Percentiles rank a stretch among this genome's conserved stretches.
Evolutionary conservation across 1,284 basidiomycete species (phyloP).

Genomic region (Malassezia slooffiae): DNA sequence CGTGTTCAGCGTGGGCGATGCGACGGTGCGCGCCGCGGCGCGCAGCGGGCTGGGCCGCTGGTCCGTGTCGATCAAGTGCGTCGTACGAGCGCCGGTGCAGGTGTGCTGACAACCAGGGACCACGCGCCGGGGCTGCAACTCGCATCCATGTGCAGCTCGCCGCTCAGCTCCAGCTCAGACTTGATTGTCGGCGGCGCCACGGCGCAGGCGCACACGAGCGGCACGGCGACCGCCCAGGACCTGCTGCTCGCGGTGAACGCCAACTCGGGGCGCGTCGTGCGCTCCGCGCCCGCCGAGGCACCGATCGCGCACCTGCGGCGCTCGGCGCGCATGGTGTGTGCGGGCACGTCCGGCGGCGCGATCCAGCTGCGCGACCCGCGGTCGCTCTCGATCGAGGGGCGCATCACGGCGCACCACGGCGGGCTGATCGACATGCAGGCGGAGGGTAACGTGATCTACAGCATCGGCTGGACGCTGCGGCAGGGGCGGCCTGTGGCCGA

Average conservation of each 20-base stretch:
- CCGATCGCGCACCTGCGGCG: conserved; percentile 33
- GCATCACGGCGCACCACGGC: conserved; percentile 43
- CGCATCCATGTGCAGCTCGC: conserved; percentile 37
- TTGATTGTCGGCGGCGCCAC: conserved; percentile 35
- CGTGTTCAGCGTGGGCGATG: conserved; percentile 45
- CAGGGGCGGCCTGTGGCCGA: conserved; percentile 80
- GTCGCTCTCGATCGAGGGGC: conserved; percentile 33
- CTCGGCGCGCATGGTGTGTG: conserved; percentile 28
- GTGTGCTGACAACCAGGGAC: conserved; percentile 3
- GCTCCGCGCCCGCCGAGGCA: conserved; percentile 32
- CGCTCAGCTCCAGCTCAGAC: conserved; percentile 34
- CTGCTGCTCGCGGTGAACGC: conserved; percentile 33
- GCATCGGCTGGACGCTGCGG: conserved; percentile 44
- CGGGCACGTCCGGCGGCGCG: conserved; percentile 32
- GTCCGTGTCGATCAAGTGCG: conserved; percentile 20
- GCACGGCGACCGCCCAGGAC: conserved; percentile 22
- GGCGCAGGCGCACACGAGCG: conserved; percentile 17
- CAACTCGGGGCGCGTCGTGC: conserved; percentile 31
- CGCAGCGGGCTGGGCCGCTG: conserved; percentile 47
- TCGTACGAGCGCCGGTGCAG: background rate
- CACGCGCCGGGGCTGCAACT: conserved; percentile 24
- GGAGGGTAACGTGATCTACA: conserved; percentile 40
- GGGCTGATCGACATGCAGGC: conserved; percentile 43
- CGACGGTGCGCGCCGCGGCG: conserved; percentile 46
- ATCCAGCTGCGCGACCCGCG: conserved; percentile 44